Percentiles rank a stretch among this genome's conserved stretches.
Evolutionary conservation across 208 protist species (phyloP).

Genomic region (Trichomonas vaginalis): DNA sequence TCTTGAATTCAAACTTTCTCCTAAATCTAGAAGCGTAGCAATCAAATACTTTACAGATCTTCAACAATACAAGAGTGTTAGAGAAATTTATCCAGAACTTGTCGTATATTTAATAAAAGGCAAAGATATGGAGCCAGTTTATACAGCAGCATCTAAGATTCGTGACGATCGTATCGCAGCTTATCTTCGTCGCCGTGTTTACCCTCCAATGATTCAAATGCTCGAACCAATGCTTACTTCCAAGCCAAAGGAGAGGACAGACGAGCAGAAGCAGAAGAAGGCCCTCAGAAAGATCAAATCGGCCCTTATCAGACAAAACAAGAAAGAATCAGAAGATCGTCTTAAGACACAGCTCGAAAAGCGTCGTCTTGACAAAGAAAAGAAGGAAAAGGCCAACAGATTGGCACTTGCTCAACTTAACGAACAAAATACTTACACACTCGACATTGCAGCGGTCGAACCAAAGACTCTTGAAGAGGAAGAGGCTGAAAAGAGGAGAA

Average conservation of each 20-base stretch:
- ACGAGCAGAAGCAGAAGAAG: neutral
- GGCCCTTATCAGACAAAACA: neutral
- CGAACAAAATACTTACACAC: neutral
- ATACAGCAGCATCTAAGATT: neutral
- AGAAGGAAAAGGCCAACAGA: neutral
- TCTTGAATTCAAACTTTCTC: neutral
- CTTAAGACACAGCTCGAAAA: neutral
- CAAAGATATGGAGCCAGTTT: neutral
- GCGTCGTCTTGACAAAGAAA: neutral
- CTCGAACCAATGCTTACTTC: neutral
- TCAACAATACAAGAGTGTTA: neutral
- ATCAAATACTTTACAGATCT: neutral
- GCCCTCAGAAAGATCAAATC: neutral
- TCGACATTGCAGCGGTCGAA: neutral
- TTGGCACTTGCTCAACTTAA: neutral
- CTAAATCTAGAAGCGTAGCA: neutral
- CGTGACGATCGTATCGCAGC: neutral
- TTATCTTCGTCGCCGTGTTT: neutral
- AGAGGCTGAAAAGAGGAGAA: neutral
- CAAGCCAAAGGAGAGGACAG: neutral
- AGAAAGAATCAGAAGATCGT: neutral
- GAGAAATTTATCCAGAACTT: neutral
- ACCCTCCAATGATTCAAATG: constrained; percentile 13
- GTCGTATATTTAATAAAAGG: neutral
- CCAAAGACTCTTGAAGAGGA: neutral